Conservation (phyloP, 345 rosid species). For the Raphanus sativus region DNA sequence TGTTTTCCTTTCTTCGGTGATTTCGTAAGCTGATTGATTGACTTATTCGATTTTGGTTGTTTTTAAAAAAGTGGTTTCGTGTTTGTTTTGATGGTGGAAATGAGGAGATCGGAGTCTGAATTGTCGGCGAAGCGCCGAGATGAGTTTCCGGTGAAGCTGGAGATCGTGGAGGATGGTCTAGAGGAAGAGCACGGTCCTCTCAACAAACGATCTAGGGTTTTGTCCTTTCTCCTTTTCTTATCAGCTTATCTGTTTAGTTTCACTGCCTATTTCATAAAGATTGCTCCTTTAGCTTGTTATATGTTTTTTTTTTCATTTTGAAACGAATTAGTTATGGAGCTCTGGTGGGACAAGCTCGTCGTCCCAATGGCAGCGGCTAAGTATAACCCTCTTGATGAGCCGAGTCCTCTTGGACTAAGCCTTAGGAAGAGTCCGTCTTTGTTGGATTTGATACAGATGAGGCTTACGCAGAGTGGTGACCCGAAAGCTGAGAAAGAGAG, state of each 20-base stretch:
- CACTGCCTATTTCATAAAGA: neutral
- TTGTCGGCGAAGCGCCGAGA: conserved; percentile 44
- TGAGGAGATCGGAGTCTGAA: conserved; percentile 64
- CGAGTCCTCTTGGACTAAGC: conserved; percentile 89
- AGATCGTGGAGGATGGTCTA: conserved; percentile 67
- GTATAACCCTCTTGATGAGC: conserved; percentile 91
- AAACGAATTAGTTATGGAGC: conserved; percentile 52
- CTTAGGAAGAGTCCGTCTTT: conserved; percentile 95
- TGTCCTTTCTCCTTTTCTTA: conserved; percentile 44
- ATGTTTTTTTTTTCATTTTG: too few species aligned
- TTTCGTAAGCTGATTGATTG: neutral
- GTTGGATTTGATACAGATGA: conserved; percentile 93
- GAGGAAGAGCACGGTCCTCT: conserved; percentile 72
- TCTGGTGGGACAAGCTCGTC: conserved; percentile 57
- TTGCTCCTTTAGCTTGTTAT: too few species aligned
- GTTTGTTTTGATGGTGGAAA: conserved; percentile 59
- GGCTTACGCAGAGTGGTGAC: conserved; percentile 61
- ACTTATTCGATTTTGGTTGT: neutral
- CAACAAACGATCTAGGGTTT: conserved; percentile 68
- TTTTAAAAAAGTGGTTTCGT: neutral
- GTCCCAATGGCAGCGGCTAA: conserved; percentile 50
- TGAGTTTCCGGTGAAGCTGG: conserved; percentile 76
- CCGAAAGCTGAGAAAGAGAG: conserved; percentile 51
- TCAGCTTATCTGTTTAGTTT: conserved; percentile 10
- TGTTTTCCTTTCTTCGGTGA: neutral